These are phyloP conservation scores for Coniochaeta sp. DNA, from an alignment of 2,329 filamentous ascomycete species.

Conservation along the genomic window DNA sequence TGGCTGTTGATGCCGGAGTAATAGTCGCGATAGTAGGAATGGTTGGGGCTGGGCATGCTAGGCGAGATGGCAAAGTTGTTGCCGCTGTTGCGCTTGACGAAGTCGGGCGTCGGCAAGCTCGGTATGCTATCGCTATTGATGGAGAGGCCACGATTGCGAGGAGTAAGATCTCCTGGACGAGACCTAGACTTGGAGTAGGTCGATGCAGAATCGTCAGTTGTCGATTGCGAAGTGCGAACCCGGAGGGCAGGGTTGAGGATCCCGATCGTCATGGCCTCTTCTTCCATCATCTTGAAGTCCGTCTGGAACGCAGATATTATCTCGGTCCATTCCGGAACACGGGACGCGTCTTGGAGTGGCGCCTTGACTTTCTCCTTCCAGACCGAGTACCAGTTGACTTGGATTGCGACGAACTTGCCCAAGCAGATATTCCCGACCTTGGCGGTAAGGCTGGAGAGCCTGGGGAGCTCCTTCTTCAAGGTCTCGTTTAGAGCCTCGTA, in stretches of 20 bases:
- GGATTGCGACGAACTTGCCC: slow-evolving; percentile 75
- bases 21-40: slow-evolving; percentile 50
- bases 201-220: slow-evolving; percentile 45
- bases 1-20: slow-evolving; percentile 37
- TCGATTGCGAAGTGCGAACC: slow-evolving; percentile 52
- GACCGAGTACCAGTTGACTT: slow-evolving; percentile 73
- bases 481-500: slow-evolving; percentile 90
- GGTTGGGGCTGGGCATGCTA: slow-evolving; percentile 41
- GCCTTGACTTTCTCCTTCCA: slow-evolving; percentile 78
- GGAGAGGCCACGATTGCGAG: slow-evolving; percentile 52
- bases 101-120: slow-evolving; percentile 57
- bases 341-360: slow-evolving; percentile 58
- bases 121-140: slow-evolving; percentile 57
- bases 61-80: slow-evolving; percentile 59
- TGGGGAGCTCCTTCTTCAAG: slow-evolving; percentile 84
- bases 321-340: slow-evolving; percentile 61
- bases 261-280: slow-evolving; percentile 60
- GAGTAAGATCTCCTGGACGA: slow-evolving; percentile 38
- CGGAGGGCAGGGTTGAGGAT: slow-evolving; percentile 69
- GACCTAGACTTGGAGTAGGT: slow-evolving; percentile 35
- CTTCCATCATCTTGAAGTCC: slow-evolving; percentile 71
- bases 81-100: slow-evolving; percentile 56
- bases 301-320: slow-evolving; percentile 71
- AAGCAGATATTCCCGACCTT: slow-evolving; percentile 78
- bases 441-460: slow-evolving; percentile 73